Conservation (phyloP, 169 alveolate species). For the Fabrea salina region DNA sequence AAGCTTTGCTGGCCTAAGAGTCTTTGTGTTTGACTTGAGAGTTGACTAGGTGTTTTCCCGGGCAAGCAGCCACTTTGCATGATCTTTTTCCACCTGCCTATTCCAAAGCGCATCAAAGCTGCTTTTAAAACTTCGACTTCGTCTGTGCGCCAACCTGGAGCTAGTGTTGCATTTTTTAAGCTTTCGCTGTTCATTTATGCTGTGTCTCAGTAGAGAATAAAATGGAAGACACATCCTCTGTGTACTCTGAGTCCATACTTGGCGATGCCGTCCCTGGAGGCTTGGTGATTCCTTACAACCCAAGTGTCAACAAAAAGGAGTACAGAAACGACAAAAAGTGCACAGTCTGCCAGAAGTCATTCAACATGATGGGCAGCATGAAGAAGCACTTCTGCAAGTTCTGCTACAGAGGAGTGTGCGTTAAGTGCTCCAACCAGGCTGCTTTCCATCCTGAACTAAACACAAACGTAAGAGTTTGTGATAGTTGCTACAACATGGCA, state of each 20-base stretch:
- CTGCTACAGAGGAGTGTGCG: conserved; percentile 31
- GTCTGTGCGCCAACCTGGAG: conserved; percentile 73
- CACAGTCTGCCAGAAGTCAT: not conserved
- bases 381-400: conserved; percentile 24
- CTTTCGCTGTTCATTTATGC: conserved; percentile 36
- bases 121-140: conserved; percentile 65
- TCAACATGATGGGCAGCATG: conserved; percentile 3
- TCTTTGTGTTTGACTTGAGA: conserved; percentile 63
- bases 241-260: too few relatives aligned
- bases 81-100: conserved; percentile 68
- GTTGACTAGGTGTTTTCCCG: conserved; percentile 59
- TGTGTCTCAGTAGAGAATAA: too few relatives aligned
- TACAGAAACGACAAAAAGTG: conserved; percentile 4
- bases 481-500: not conserved
- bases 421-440: conserved; percentile 4
- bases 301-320: not conserved
- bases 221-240: too few relatives aligned
- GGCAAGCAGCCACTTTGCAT: conserved; percentile 62
- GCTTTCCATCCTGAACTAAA: conserved; percentile 23
- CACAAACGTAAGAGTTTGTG: conserved; percentile 18
- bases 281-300: too few relatives aligned
- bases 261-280: too few relatives aligned
- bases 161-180: conserved; percentile 60
- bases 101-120: conserved; percentile 66
- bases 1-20: conserved; percentile 61